phyloP scores from a whole-genome alignment of 345 rosid genomes.

The Ceriops zippeliana region DNA sequence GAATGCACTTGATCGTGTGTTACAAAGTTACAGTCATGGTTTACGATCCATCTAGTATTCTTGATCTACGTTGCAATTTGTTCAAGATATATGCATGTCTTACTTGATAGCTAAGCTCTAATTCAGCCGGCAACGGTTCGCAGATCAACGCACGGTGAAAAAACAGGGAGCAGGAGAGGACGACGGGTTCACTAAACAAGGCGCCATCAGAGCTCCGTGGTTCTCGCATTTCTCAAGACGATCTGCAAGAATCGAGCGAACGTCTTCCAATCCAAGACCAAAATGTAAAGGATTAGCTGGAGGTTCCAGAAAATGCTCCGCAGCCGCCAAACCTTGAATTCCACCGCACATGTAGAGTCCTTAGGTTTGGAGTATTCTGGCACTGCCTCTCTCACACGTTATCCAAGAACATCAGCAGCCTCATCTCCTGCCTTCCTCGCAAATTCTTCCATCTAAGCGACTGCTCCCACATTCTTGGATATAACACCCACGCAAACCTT shows the following conservation, averaged over 20 bases:
- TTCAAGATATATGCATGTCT: too few species aligned
- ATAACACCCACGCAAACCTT: slow-evolving; percentile 31
- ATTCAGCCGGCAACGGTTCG: too few species aligned
- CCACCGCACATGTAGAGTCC: neutral
- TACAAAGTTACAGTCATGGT: too few species aligned
- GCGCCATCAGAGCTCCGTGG: neutral
- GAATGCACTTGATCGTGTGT: too few species aligned
- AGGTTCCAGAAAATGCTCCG: neutral
- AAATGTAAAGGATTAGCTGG: neutral
- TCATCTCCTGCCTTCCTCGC: neutral
- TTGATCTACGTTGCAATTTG: too few species aligned
- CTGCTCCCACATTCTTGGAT: slow-evolving; percentile 18
- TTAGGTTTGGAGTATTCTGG: slow-evolving; percentile 18
- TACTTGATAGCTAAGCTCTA: too few species aligned
- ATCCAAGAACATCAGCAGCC: slow-evolving; percentile 12
- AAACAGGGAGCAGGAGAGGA: too few species aligned
- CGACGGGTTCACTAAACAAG: slow-evolving; percentile 4
- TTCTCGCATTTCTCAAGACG: slow-evolving; percentile 6
- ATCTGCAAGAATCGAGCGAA: slow-evolving; percentile 11
- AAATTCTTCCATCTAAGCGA: slow-evolving; percentile 15
- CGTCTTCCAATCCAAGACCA: slow-evolving; percentile 10
- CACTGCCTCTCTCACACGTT: slow-evolving; percentile 25
- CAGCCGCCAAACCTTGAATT: neutral
- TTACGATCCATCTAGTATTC: too few species aligned
- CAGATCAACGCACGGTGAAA: too few species aligned